A percentile compares a stretch with the other conserved stretches of the same genome.
These are phyloP conservation scores for Candida chilensis DNA, from an alignment of 805 yeast genomes.

Conservation along the genomic window DNA sequence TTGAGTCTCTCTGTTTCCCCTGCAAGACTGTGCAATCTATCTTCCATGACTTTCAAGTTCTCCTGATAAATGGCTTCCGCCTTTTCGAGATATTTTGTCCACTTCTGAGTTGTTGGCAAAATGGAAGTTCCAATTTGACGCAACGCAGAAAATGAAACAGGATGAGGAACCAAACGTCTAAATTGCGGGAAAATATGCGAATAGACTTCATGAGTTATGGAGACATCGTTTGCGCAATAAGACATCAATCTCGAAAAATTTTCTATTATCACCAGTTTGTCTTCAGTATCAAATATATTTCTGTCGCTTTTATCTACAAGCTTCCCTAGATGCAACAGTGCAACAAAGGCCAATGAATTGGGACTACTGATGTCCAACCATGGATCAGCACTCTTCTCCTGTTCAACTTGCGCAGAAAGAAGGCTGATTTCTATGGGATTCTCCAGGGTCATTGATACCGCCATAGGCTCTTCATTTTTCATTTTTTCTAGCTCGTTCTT, in stretches of 20 bases:
- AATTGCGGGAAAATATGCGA: conserved; percentile 64
- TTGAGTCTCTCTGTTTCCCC: conserved; percentile 42
- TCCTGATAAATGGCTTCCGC: conserved; percentile 64
- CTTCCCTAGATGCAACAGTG: conserved; percentile 66
- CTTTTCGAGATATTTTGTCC: conserved; percentile 63
- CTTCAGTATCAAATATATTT: conserved; percentile 49
- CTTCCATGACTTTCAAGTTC: conserved; percentile 45
- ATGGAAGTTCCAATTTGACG: conserved; percentile 64
- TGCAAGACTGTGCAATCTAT: conserved; percentile 50
- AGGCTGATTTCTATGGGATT: conserved; percentile 4
- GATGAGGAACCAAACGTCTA: conserved; percentile 71
- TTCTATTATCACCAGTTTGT: conserved; percentile 42
- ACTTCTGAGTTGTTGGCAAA: conserved; percentile 64
- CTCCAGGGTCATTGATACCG: conserved; percentile 4
- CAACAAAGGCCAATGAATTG: conserved; percentile 75
- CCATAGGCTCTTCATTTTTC: conserved; percentile 8
- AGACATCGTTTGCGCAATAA: conserved; percentile 85
- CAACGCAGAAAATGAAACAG: conserved; percentile 87
- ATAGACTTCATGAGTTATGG: conserved; percentile 63
- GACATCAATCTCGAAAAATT: conserved; percentile 53
- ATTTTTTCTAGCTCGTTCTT: conserved; percentile 8
- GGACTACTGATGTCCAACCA: conserved; percentile 76
- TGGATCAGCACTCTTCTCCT: conserved; percentile 47
- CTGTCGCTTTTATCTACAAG: conserved; percentile 59
- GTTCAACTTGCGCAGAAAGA: conserved; percentile 4